Percentiles rank a stretch among this genome's conserved stretches.
Evolutionary conservation across 306 rosid species (phyloP).

Genomic region (Fragaria nilgerrensis): DNA sequence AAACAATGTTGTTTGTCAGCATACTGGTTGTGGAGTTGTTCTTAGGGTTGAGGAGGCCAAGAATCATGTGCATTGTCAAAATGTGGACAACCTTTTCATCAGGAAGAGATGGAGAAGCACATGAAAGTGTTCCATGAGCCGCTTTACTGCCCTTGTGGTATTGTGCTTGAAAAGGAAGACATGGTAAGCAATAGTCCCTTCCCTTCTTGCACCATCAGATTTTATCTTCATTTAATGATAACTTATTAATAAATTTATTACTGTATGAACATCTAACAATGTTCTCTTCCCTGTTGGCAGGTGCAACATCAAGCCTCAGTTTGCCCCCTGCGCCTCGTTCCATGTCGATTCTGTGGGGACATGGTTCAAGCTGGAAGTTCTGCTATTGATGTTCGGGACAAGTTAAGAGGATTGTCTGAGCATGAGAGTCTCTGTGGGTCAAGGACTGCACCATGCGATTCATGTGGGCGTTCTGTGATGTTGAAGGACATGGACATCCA

Average conservation of each 20-base stretch:
- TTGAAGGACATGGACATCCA: conserved; percentile 98
- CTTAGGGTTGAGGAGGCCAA: conserved; percentile 82
- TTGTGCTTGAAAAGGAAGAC: conserved; percentile 78
- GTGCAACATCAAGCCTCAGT: conserved; percentile 72
- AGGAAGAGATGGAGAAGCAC: conserved; percentile 82
- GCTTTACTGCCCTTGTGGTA: conserved; percentile 76
- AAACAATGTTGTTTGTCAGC: conserved; percentile 74
- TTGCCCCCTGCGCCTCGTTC: conserved; percentile 74
- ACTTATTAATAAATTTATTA: not conserved
- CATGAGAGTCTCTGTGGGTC: conserved; percentile 98
- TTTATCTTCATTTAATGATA: not conserved
- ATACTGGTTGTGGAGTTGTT: conserved; percentile 75
- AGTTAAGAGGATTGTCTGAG: conserved; percentile 77
- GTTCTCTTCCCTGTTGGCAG: conserved; percentile 38
- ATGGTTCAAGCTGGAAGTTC: conserved; percentile 96
- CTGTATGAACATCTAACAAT: not conserved
- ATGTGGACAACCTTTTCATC: conserved; percentile 89
- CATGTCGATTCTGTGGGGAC: conserved; percentile 92
- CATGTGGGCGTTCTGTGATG: conserved; percentile 97
- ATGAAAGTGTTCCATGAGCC: conserved; percentile 91
- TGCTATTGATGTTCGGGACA: conserved; percentile 71
- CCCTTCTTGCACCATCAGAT: not conserved
- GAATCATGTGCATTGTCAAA: conserved; percentile 81
- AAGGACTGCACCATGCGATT: conserved; percentile 90
- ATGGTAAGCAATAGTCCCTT: conserved; percentile 55